These are phyloP conservation scores for Striga hermonthica DNA, from an alignment of 305 asterid species.

Conservation along the genomic window DNA sequence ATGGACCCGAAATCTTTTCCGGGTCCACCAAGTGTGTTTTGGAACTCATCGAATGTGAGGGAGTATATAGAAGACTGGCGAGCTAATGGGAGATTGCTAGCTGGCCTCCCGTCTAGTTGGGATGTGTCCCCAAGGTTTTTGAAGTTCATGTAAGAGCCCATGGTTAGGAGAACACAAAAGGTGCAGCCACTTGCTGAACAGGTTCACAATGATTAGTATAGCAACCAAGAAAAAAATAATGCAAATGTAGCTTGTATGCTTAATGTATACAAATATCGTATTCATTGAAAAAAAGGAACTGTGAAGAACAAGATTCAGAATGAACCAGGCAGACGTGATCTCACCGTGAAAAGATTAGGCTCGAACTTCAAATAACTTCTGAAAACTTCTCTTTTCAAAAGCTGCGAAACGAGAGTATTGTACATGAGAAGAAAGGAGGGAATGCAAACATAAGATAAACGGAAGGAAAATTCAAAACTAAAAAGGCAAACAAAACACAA, in stretches of 20 bases:
- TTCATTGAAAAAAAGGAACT: too few relatives aligned
- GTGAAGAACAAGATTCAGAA: background rate
- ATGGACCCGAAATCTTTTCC: constrained; percentile 89
- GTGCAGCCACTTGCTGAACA: constrained; percentile 37
- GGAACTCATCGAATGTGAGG: constrained; percentile 91
- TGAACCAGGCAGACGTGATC: constrained; percentile 12
- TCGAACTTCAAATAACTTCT: constrained; percentile 6
- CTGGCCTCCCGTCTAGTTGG: constrained; percentile 48
- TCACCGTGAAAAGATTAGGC: background rate
- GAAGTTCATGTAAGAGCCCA: constrained; percentile 82
- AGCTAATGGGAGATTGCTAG: constrained; percentile 52
- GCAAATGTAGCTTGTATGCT: background rate
- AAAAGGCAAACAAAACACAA: constrained; percentile 12
- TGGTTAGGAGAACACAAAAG: constrained; percentile 37
- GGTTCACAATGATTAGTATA: constrained; percentile 29
- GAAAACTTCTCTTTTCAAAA: constrained; percentile 4
- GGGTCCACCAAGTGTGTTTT: constrained; percentile 66
- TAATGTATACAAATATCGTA: too few relatives aligned
- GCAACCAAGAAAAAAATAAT: constrained; percentile 21
- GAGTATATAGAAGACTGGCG: constrained; percentile 83
- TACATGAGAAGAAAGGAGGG: constrained; percentile 7
- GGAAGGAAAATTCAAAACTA: constrained; percentile 12
- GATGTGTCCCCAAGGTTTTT: constrained; percentile 50
- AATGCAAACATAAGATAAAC: background rate
- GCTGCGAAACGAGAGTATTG: constrained; percentile 9